Evolutionary conservation across 78 protist genomes (phyloP).

Genomic region (Cyanophora paradoxa): DNA sequence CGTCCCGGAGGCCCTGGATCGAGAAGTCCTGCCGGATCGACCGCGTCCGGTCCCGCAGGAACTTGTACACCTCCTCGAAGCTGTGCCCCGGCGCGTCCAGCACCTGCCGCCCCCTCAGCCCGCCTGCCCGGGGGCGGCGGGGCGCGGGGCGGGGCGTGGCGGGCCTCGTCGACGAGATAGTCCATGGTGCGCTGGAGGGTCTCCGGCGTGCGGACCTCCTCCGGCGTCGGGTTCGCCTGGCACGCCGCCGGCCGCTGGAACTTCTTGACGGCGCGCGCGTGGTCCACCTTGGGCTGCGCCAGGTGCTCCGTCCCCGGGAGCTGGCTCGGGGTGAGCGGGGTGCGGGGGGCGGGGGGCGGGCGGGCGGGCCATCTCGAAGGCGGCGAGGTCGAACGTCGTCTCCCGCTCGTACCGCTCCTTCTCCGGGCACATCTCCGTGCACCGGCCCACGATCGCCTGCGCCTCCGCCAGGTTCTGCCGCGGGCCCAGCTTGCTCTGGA

Average conservation of each 20-base stretch:
- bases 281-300: neutral
- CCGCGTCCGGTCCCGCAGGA: too few relatives aligned
- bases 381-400: neutral
- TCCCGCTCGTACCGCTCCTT: neutral
- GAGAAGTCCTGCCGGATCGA: neutral
- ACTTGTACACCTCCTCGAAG: too few relatives aligned
- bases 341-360: neutral
- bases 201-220: neutral
- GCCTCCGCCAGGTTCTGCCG: too few relatives aligned
- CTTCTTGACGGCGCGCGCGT: neutral
- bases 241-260: conserved; percentile 9
- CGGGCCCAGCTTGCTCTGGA: too few relatives aligned
- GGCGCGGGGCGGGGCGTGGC: neutral
- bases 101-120: neutral
- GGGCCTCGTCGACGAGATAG: neutral
- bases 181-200: neutral
- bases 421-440: neutral
- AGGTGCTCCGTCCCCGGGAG: neutral
- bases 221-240: neutral
- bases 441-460: too few relatives aligned
- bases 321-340: neutral
- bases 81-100: too few relatives aligned
- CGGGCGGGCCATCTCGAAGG: neutral
- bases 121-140: neutral
- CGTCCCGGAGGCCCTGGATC: neutral